These are phyloP conservation scores for Trichopus zeylanicus DNA, from an alignment of 116 monocot genomes.

Conservation along the genomic window DNA sequence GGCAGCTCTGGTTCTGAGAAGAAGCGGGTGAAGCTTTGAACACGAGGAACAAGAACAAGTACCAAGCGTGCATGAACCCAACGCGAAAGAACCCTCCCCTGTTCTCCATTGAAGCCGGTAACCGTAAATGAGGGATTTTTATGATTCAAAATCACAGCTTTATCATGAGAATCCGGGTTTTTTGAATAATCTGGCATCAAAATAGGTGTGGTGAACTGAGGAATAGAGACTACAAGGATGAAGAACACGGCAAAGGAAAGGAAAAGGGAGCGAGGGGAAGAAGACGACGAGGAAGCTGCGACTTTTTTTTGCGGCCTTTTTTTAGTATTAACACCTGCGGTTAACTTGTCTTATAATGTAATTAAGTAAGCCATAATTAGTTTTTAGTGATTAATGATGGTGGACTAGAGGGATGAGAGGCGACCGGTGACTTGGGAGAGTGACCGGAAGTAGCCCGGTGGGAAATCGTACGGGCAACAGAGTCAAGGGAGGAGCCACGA, in stretches of 20 bases:
- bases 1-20: slow-evolving; percentile 25
- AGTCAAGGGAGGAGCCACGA: not conserved
- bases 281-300: not conserved
- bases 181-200: not conserved
- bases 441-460: slow-evolving; percentile 7
- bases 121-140: not conserved
- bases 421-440: not conserved
- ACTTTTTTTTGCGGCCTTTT: not conserved
- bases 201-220: not conserved
- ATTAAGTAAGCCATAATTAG: too few species aligned
- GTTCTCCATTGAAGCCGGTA: slow-evolving; percentile 7
- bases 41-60: slow-evolving; percentile 17
- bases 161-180: not conserved
- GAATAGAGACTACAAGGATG: not conserved
- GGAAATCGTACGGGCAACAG: too few species aligned
- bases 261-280: not conserved
- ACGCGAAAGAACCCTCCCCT: not conserved
- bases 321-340: too few species aligned
- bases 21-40: not conserved
- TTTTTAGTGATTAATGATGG: too few species aligned
- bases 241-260: not conserved
- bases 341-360: too few species aligned
- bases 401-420: too few species aligned
- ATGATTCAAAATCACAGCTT: not conserved
- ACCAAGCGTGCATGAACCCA: slow-evolving; percentile 8